Base-by-base conservation (phyloP, 805 yeast genomes). In the Ogataea methanolica region DNA sequence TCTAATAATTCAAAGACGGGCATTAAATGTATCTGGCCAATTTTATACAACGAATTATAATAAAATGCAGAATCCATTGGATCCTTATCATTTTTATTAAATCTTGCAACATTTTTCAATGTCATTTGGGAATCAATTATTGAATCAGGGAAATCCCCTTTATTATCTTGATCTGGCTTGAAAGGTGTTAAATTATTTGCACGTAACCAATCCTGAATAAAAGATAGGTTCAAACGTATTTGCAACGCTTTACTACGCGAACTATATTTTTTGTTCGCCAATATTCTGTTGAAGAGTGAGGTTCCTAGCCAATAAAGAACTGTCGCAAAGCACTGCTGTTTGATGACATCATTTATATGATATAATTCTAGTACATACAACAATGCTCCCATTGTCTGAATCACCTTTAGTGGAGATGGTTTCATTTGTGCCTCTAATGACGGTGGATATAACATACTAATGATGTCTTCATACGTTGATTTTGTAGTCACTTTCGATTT, bases 201-300 rank as follows among this genome's bases (percentile, higher is more conserved):
- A 50, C 96, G 78, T 31, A 92, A 77, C 99, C 99, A 94, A 60
- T 94, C 97, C 65, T 94, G 97, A 39, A 94, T 68, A 5, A 86
- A 78, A 0, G 97, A 89, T 9, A 94, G 59, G 58, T 94, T 94
- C 46, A 94, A 75, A 46, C 97, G 73, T 41, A 94, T 83, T 62
- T 94, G 98, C 66, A 94, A 80, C 0, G 97, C 98, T 52, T 83
- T 79, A 0, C 88, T 76, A 49, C 99, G 76, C 0, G 96, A 80
- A 43, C 86, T 73, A 55, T 85, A 85, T 56, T 79, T 85, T 51
- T 85, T 80, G 52, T 79, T 82, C 19, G 80, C 72, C 44, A 91
- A 62, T 21, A 90, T 73, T 43, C 82, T 73, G 63, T 92, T 91
- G 69, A 92, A 91, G 19, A 90, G 56, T 3, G 78, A 75, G 9